Conservation (phyloP, 2,329 filamentous ascomycete genomes). For the Arthrobotrys musiformis region DNA sequence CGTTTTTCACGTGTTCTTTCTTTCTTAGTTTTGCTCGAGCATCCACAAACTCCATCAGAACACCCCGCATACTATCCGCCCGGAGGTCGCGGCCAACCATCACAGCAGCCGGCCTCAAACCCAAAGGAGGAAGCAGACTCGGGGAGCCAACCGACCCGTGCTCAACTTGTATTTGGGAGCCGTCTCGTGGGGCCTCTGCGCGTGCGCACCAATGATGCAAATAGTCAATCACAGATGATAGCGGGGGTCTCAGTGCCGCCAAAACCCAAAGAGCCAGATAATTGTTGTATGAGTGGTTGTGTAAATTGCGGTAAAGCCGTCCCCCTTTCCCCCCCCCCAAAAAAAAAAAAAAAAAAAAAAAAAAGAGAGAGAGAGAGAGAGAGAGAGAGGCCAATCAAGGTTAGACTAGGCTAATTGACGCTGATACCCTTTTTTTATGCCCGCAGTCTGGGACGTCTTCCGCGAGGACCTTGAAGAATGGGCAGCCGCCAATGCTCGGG, state of each 20-base stretch:
- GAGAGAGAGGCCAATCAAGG: background rate
- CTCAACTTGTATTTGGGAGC: slow-evolving; percentile 82
- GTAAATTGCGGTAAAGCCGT: slow-evolving; percentile 95
- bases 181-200: slow-evolving; percentile 79
- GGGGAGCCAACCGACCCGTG: slow-evolving; percentile 58
- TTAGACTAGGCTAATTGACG: background rate
- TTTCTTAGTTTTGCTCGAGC: slow-evolving; percentile 54
- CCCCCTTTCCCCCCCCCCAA: background rate
- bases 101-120: background rate
- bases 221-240: slow-evolving; percentile 72
- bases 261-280: slow-evolving; percentile 87
- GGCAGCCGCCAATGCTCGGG: slow-evolving; percentile 74
- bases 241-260: slow-evolving; percentile 86
- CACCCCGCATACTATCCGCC: slow-evolving; percentile 55
- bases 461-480: slow-evolving; percentile 93
- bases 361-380: too few relatives aligned
- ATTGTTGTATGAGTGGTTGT: slow-evolving; percentile 99
- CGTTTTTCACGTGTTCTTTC: background rate
- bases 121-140: background rate
- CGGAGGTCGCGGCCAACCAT: background rate
- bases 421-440: background rate
- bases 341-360: too few relatives aligned
- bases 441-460: slow-evolving; percentile 64
- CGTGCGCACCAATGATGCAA: slow-evolving; percentile 71
- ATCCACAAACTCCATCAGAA: slow-evolving; percentile 56